Evolutionary conservation across 768 basidiomycete genomes (phyloP).

Genomic region (Suillus lakei): DNA sequence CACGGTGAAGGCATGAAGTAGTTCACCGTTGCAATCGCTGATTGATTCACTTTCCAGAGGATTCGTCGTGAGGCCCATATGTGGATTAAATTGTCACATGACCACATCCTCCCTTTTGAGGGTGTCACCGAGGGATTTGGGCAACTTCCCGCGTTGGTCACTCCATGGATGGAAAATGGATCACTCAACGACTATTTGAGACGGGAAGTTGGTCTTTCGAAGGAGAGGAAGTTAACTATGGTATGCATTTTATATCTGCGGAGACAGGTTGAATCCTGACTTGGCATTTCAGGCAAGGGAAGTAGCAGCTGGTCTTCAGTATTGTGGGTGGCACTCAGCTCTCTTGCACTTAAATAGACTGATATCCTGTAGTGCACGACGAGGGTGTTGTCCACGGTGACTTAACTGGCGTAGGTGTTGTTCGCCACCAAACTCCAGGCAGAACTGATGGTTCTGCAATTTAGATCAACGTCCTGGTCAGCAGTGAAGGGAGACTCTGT

Average conservation of each 20-base stretch:
- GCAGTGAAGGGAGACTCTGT: neutral
- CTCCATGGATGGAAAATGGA: conserved; percentile 33
- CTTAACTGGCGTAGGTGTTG: neutral
- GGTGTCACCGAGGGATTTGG: conserved; percentile 22
- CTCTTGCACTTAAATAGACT: neutral
- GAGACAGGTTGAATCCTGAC: neutral
- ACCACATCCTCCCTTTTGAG: conserved; percentile 35
- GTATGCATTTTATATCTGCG: neutral
- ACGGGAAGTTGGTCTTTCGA: neutral
- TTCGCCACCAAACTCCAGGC: neutral
- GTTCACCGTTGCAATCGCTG: neutral
- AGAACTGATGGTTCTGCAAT: neutral
- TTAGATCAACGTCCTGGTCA: neutral
- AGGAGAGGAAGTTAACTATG: neutral
- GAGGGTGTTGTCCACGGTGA: neutral
- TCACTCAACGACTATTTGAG: conserved; percentile 35
- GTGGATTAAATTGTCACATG: conserved; percentile 33
- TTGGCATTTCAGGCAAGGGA: neutral
- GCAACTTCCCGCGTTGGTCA: conserved; percentile 21
- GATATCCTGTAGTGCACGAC: neutral
- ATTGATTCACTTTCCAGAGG: conserved; percentile 18
- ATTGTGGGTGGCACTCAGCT: neutral
- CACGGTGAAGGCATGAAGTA: neutral
- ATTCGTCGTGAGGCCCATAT: conserved; percentile 34
- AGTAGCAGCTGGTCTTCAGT: neutral